Conservation (phyloP, 1,139 yeast species). For the Kodamaea ohmeri region DNA sequence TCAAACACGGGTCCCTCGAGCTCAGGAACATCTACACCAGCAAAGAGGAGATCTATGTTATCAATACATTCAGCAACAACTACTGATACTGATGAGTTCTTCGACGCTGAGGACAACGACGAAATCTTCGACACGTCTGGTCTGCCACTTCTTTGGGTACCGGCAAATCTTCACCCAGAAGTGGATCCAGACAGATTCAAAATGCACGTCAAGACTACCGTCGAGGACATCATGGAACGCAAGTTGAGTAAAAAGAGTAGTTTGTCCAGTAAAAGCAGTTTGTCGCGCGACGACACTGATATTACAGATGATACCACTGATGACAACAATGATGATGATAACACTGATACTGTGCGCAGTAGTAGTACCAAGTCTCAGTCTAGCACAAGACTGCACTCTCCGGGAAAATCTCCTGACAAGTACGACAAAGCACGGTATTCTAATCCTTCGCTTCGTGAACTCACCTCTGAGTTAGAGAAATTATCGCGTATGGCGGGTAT, state of each 20-base stretch:
- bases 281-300: background rate
- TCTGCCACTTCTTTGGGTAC: slow-evolving; percentile 74
- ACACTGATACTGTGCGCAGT: slow-evolving; percentile 1
- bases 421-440: slow-evolving; percentile 5
- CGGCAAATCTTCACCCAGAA: slow-evolving; percentile 91
- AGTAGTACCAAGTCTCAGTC: background rate
- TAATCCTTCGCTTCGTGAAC: slow-evolving; percentile 62
- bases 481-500: slow-evolving; percentile 69
- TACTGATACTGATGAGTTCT: slow-evolving; percentile 21
- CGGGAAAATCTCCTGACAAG: background rate
- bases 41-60: slow-evolving; percentile 5
- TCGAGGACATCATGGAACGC: slow-evolving; percentile 66
- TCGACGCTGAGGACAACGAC: slow-evolving; percentile 25
- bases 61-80: slow-evolving; percentile 3
- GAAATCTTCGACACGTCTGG: slow-evolving; percentile 26
- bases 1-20: background rate
- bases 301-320: background rate
- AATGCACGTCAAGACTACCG: slow-evolving; percentile 74
- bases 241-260: slow-evolving; percentile 26
- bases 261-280: slow-evolving; percentile 26
- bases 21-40: slow-evolving; percentile 4
- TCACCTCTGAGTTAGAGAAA: slow-evolving; percentile 64
- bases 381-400: background rate
- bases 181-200: slow-evolving; percentile 90
- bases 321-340: background rate